phyloP scores from a whole-genome alignment of 1,284 basidiomycete species.

The Cystobasidium sp. region DNA sequence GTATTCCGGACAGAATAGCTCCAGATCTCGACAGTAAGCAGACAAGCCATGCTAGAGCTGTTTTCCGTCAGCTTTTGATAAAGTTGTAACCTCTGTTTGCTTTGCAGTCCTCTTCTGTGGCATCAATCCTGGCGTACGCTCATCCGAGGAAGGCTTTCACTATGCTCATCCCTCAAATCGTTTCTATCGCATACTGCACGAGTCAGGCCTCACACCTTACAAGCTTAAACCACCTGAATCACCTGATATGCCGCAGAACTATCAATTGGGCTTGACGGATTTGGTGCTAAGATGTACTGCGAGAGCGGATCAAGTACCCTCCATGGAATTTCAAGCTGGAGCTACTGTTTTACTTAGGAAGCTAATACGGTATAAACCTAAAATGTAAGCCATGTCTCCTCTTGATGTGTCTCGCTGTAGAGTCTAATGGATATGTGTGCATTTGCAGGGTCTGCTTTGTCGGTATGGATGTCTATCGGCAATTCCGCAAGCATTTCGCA shows the following conservation, averaged over 20 bases:
- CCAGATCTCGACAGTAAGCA: constrained; percentile 33
- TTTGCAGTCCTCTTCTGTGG: constrained; percentile 37
- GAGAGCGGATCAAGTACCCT: constrained; percentile 34
- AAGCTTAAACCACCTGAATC: constrained; percentile 35
- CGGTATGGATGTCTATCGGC: constrained; percentile 42
- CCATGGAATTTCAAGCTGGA: constrained; percentile 38
- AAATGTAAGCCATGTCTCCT: constrained; percentile 16
- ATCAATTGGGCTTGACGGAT: constrained; percentile 38
- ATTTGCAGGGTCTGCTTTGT: constrained; percentile 38
- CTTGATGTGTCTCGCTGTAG: background rate
- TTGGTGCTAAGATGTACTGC: constrained; percentile 40
- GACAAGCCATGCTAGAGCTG: background rate
- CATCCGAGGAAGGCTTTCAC: constrained; percentile 36
- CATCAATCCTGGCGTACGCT: constrained; percentile 37
- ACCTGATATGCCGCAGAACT: constrained; percentile 28
- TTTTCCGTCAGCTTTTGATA: background rate
- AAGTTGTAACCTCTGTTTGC: background rate
- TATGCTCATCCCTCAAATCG: constrained; percentile 44
- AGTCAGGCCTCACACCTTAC: constrained; percentile 36
- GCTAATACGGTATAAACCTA: constrained; percentile 29
- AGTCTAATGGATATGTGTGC: background rate
- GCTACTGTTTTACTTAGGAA: constrained; percentile 26
- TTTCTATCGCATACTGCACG: constrained; percentile 42
- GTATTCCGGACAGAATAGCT: constrained; percentile 35
- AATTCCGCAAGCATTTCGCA: constrained; percentile 37